Evolutionary conservation across 164 flowering plant species (phyloP), one percentile per base, ranked within the genome.

Genomic region (Platanus orientalis): DNA sequence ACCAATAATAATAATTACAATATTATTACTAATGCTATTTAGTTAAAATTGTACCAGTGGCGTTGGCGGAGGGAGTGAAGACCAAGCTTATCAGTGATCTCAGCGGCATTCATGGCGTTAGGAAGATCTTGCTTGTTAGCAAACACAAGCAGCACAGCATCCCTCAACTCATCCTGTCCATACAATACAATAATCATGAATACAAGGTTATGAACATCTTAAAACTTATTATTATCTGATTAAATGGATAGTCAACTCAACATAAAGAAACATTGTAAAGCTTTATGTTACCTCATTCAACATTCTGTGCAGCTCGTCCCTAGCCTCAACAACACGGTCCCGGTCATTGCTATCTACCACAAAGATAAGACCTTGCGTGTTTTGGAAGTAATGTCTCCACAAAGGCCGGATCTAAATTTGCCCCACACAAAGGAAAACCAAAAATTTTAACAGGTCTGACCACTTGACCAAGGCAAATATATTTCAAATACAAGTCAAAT

Each of bases 371-470:
- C 91, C 91, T 63, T 84, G 91, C 2, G 91, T 86, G 66, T 83
- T 86, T 58, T 86, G 91, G 81, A 84, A 86, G 73, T 86, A 86
- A 58, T 86, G 89, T 67, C 89, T 84, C 92, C 92, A 86, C 83
- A 86, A 73, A 24, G 89, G 87, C 25, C 88, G 83, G 71, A 84
- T 86, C 92, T 86, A 71, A 9, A 62, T 34, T 5, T 11, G 25
- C 1, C 4, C 49, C 30, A 49, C 32, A 57, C 9, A 51, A 47
- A 30, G 25, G 16, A 29, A 54, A 55, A 44, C 4, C 49, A 14
- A 42, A 42, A 14, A 42, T 11, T 42, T 11, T 42, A 14, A 6
- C 2, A 42, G 47, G 19, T 10, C 4, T 3, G 17, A 14, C 47
- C 47, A 1, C 4, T 11, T 10, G 17, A 2, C 19, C 2, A 11